Evolutionary conservation across 2,329 filamentous ascomycete genomes (phyloP).

Genomic region (Alternaria sp.): DNA sequence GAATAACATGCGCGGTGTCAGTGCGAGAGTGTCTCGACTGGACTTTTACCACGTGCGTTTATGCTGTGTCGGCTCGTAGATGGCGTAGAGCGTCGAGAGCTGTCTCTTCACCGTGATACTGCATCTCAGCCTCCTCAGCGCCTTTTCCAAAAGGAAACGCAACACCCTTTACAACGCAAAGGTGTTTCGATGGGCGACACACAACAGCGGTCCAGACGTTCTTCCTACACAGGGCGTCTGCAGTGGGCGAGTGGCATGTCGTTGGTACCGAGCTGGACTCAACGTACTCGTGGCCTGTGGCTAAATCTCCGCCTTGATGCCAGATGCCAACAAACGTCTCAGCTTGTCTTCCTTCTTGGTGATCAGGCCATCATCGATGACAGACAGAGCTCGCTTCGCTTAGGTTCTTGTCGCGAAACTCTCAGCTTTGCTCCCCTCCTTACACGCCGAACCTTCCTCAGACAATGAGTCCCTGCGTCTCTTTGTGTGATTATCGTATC

Average conservation of each 20-base stretch:
- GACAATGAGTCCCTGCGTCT: conserved; percentile 2
- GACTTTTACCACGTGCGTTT: background rate
- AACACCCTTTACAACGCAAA: background rate
- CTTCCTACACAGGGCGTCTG: background rate
- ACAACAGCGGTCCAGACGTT: background rate
- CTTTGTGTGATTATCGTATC: background rate
- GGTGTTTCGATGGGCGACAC: background rate
- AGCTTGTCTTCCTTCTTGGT: conserved; percentile 4
- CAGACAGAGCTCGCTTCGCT: background rate
- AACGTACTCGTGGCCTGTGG: background rate
- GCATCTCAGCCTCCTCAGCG: background rate
- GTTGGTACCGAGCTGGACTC: conserved; percentile 2
- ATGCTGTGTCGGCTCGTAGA: background rate
- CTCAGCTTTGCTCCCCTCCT: background rate
- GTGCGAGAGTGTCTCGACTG: conserved; percentile 4
- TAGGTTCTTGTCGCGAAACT: conserved; percentile 2
- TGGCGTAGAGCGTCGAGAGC: conserved; percentile 1
- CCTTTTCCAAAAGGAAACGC: conserved; percentile 5
- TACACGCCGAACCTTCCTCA: background rate
- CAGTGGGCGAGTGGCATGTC: background rate
- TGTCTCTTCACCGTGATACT: background rate
- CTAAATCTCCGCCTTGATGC: conserved; percentile 4
- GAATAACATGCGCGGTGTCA: background rate
- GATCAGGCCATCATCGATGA: conserved; percentile 1
- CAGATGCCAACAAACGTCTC: background rate